These are phyloP conservation scores for Purshia tridentata DNA, from an alignment of 306 rosid species.

Conservation along the genomic window DNA sequence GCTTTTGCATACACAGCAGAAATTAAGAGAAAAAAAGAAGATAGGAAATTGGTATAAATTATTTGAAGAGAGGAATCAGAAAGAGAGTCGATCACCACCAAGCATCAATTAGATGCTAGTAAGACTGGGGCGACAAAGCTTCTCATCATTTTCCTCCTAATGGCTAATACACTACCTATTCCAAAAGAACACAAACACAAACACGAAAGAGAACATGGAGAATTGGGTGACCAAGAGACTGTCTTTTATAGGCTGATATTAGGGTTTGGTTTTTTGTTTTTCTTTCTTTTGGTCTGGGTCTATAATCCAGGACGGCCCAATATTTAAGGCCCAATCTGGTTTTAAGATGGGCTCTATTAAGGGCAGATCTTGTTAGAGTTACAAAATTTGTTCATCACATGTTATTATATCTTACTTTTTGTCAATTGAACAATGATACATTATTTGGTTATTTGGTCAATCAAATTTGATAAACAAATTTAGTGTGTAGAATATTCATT, in stretches of 20 bases:
- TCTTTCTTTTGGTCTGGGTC: neutral
- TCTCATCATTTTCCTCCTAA: slow-evolving; percentile 10
- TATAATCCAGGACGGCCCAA: no score
- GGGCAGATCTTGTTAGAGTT: no score
- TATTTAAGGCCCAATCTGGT: neutral
- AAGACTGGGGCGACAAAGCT: slow-evolving; percentile 26
- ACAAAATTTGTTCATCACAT: no score
- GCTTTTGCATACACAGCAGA: neutral
- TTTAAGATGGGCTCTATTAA: neutral
- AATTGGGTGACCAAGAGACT: neutral
- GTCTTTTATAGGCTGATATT: neutral
- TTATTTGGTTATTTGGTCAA: no score
- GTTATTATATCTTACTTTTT: no score
- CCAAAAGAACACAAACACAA: neutral
- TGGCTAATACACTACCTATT: neutral
- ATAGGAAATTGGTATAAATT: neutral
- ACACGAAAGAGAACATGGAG: neutral
- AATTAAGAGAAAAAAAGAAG: neutral
- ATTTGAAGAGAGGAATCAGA: slow-evolving; percentile 9
- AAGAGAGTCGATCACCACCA: slow-evolving; percentile 24
- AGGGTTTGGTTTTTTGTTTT: neutral
- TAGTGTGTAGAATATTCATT: no score
- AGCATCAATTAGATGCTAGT: slow-evolving; percentile 12
- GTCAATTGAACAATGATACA: no score
- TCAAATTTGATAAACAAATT: no score